Evolutionary conservation across 2,329 filamentous ascomycete species (phyloP), one percentile per base, ranked within the genome.

Genomic region (Pseudophaeomoniella oleicola): DNA sequence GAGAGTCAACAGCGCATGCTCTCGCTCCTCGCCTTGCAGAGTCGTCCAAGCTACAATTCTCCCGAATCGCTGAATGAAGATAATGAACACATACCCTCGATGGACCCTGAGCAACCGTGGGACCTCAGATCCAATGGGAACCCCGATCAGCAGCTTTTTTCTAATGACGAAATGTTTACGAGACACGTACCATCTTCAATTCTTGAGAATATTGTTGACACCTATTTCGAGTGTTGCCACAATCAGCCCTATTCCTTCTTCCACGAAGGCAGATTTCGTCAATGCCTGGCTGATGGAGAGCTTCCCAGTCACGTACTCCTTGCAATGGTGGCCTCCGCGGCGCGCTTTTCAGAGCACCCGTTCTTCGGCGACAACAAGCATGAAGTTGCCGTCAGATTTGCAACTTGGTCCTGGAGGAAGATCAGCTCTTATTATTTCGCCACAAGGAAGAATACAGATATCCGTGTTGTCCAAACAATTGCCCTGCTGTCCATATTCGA

Each of bases 161-260:
- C n/a, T n/a, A n/a, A n/a, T n/a, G n/a, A n/a, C n/a, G n/a, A n/a
- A n/a, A n/a, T n/a, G n/a, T n/a, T n/a, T n/a, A n/a, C n/a, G n/a
- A n/a, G n/a, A n/a, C n/a, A n/a, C n/a, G n/a, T n/a, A n/a, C n/a
- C n/a, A 27, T 27, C 22, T 9, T 27, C 22, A 27, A 6, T 9
- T 27, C 9, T 27, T n/a, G 9, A 27, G 22, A 27, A 22, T 17
- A 10, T 43, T 32, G 14, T 52, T 14, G 45, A 53, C 37, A 49
- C 48, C 4, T 61, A 53, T 35, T 60, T 61, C 36, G 19, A 30
- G 5, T 53, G 49, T 32, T 51, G 48, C 16, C 57, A 60, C 19
- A 58, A 57, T 22, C 54, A 59, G 19, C 57, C 57, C 1, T 61
- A 61, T 40, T 53, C 47, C 0, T 57, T 53, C 37, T 58, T 60